Evolutionary conservation across 2,329 filamentous ascomycete genomes (phyloP).

Genomic region (Myriosclerotinia curreyana): DNA sequence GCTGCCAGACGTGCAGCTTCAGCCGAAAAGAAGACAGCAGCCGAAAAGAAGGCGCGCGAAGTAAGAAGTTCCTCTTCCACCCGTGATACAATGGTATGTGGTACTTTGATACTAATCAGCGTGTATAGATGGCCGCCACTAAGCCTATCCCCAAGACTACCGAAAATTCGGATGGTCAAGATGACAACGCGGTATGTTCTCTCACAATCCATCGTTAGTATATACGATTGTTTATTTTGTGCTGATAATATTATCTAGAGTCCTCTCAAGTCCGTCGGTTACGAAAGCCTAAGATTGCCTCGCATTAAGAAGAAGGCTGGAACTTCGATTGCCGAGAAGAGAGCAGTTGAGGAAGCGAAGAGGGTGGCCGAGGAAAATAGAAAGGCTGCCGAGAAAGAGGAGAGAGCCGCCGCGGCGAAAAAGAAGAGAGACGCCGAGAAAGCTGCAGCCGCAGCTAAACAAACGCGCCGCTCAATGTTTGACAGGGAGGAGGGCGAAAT

Average conservation of each 20-base stretch:
- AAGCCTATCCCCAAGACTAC: not conserved
- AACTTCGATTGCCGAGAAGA: not conserved
- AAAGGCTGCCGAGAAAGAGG: not conserved
- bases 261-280: not conserved
- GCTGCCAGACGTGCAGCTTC: not conserved
- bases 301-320: not conserved
- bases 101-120: not conserved
- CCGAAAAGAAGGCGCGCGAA: not conserved
- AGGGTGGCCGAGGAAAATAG: not conserved
- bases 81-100: not conserved
- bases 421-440: not conserved
- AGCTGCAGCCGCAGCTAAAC: not conserved
- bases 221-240: not conserved
- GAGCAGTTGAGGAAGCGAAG: not conserved
- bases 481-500: not conserved
- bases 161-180: not conserved
- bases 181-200: not conserved
- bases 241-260: not conserved
- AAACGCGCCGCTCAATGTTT: not conserved
- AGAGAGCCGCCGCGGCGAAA: not conserved
- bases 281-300: not conserved
- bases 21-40: not conserved
- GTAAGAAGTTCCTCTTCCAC: not conserved
- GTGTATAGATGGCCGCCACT: not conserved
- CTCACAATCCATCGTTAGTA: not conserved